Evolutionary conservation across 768 basidiomycete species (phyloP), one percentile per base, ranked within the genome.

Genomic region (Trametes cingulata): DNA sequence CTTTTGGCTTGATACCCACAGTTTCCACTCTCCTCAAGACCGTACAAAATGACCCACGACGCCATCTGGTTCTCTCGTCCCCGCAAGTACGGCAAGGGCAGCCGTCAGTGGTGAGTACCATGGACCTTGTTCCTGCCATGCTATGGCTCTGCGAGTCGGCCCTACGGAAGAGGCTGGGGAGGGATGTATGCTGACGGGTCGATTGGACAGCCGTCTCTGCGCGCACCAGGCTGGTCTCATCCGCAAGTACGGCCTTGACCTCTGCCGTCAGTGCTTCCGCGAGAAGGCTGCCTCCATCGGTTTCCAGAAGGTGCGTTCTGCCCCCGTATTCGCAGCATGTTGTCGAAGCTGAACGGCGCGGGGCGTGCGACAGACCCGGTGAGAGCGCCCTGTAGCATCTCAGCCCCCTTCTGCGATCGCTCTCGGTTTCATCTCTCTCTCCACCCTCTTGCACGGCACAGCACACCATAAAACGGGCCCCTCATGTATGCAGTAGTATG

Each of bases 201-300:
- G 4, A 12, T 33, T 49, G 27, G 62, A 50, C 67, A 95, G 95
- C 83, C 94, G 95, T 73, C 91, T 93, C 71, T 97, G 95, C 71
- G 91, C 94, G 37, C 95, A 97, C 77, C 93, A 95, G 77, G 95
- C 93, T 70, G 95, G 95, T 88, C 86, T 97, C 76, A 94, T 97
- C 76, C 91, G 95, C 78, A 93, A 95, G 79, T 95, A 96, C 78
- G 94, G 95, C 58, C 86, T 96, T 67, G 93, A 96, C 80, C 89
- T 97, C 69, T 97, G 95, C 80, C 91, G 95, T 77, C 95, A 97
- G 78, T 97, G 95, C 80, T 97, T 96, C 90, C 91, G 95, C 69
- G 95, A 97, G 82, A 95, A 94, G 80, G 83, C 93, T 52, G 84
- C 87, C 68, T 88, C 90, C 61, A 97, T 97, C 69, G 95, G 95